Evolutionary conservation across 257 asterid genomes (phyloP).

Genomic region (Perilla frutescens): DNA sequence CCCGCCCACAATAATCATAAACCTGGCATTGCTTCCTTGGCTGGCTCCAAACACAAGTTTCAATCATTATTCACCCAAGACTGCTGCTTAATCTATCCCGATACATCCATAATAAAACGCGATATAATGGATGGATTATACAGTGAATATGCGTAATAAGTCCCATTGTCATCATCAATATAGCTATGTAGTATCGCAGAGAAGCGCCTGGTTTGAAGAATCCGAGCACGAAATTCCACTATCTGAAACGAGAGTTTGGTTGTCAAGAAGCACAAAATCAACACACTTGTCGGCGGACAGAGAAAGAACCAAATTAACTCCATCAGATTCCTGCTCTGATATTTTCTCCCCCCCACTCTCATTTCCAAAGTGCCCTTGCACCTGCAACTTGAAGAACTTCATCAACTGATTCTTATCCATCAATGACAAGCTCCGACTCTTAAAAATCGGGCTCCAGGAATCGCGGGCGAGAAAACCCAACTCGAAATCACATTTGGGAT

Average conservation of each 20-base stretch:
- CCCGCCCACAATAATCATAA: slow-evolving; percentile 57
- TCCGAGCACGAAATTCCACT: slow-evolving; percentile 49
- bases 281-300: too few species aligned
- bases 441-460: too few species aligned
- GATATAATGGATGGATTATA: slow-evolving; percentile 38
- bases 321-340: too few species aligned
- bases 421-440: too few species aligned
- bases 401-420: too few species aligned
- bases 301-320: slow-evolving; percentile 29
- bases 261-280: slow-evolving; percentile 13
- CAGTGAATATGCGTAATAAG: slow-evolving; percentile 55
- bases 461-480: too few species aligned
- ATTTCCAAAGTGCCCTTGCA: too few species aligned
- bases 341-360: too few species aligned
- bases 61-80: slow-evolving; percentile 43
- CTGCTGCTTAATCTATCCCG: slow-evolving; percentile 54
- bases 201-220: slow-evolving; percentile 57
- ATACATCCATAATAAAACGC: slow-evolving; percentile 48
- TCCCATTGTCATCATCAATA: slow-evolving; percentile 41
- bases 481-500: too few species aligned
- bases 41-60: slow-evolving; percentile 53
- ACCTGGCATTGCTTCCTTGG: slow-evolving; percentile 67
- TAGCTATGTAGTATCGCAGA: slow-evolving; percentile 47
- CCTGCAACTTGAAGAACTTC: too few species aligned
- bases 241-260: slow-evolving; percentile 54